Evolutionary conservation across 305 asterid genomes (phyloP).

Genomic region (Fraxinus ornus): DNA sequence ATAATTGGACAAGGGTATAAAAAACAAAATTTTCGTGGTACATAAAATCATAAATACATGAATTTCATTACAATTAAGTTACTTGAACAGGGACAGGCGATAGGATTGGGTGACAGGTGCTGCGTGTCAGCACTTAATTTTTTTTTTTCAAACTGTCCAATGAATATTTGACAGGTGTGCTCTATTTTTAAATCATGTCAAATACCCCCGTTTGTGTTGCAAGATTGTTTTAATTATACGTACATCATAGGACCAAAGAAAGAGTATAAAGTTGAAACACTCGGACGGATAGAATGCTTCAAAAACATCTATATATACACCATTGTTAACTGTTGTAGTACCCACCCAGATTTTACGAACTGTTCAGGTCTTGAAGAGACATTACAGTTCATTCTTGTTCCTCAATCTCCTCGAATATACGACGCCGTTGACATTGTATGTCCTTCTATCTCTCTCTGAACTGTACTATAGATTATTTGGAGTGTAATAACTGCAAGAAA

Average conservation of each 20-base stretch:
- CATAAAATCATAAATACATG: neutral
- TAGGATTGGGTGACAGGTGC: too few relatives aligned
- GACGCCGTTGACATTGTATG: constrained; percentile 1
- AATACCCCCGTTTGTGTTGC: too few relatives aligned
- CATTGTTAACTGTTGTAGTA: neutral
- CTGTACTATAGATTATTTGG: neutral
- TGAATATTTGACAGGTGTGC: too few relatives aligned
- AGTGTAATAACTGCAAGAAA: neutral
- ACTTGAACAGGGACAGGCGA: too few relatives aligned
- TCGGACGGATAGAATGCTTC: neutral
- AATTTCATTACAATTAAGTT: neutral
- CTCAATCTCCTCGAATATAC: constrained; percentile 7
- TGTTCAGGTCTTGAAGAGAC: neutral
- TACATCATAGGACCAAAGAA: constrained; percentile 23
- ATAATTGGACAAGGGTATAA: too few relatives aligned
- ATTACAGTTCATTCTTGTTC: neutral
- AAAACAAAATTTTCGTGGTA: neutral
- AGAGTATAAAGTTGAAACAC: neutral
- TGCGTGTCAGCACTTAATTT: too few relatives aligned
- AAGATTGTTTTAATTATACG: neutral
- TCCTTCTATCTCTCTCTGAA: neutral
- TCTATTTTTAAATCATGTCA: too few relatives aligned
- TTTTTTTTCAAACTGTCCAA: too few relatives aligned
- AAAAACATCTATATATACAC: neutral
- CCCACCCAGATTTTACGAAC: neutral